Base-by-base conservation (phyloP, 2,329 filamentous ascomycete species). In the Aschersonia sp. region DNA sequence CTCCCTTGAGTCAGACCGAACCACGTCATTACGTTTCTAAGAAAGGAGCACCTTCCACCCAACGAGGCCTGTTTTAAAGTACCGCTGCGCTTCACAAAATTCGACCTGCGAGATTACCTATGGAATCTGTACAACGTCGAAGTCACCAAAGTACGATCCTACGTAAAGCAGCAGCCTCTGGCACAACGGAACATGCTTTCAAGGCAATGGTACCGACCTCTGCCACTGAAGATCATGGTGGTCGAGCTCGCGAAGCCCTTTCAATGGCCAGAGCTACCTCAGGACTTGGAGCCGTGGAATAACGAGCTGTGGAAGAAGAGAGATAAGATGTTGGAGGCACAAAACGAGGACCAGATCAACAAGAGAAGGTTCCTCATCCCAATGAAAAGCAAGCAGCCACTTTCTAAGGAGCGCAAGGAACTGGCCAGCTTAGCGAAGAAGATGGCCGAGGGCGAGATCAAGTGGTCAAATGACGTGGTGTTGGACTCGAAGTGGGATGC, bases 31-130 rank as follows among this genome's bases (percentile, higher is more conserved):
- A 82, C 83, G 51, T 78, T 97, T 58, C 71, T 94, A 57, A 83
- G 73, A 55, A 83, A 81, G 50, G 78, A 79, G 32, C 73, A 77
- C 55, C 76, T 85, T 47, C 82, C 86, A 6, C 80, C 89, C 22
- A 83, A 81, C 63, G 87, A 86, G 63, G 92, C 90, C 53, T 83
- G 81, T 58, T 98, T 98, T 78, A 75, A 83, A 59, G 90, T 96
- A 33, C 92, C 92, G 9, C 76, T 97, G 57, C 81, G 78, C 57
- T 88, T 96, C 73, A 94, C 87, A 73, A 98, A 98, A 70, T 83
- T 97, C 66, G 92, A 98, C 64, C 70, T 98, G 42, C 86, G 88
- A 65, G 89, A 96, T 70, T 98, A 97, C 71, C 82, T 98, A 52
- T 85, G 79, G 70, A 81, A 94, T 64, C 77, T 78, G 42, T 98